Evolutionary conservation across 2,329 filamentous ascomycete species (phyloP), one percentile per base, ranked within the genome.

Genomic region (Alternaria incomplexa): DNA sequence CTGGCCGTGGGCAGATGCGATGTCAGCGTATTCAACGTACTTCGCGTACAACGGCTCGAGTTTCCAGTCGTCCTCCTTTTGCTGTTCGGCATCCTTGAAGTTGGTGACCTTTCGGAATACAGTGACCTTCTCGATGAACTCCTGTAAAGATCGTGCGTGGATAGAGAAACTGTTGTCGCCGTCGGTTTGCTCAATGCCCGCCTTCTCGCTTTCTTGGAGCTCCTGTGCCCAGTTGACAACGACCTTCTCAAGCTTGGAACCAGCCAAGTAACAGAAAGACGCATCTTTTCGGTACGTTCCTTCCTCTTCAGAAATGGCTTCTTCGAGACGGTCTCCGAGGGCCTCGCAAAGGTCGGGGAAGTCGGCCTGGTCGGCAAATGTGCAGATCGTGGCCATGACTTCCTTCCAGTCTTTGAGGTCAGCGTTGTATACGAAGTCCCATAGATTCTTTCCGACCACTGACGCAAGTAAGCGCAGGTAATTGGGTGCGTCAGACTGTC

Each of bases 401-500:
- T 98, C 96, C 82, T 96, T 98, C 96, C 96, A 99, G 81, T 96
- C 92, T 56, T 87, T 87, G 48, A 99, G 83, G 75, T 97, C 92
- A 8, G 95, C 96, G 75, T 99, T 99, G 82, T 98, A 93, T 8
- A 98, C 96, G 48, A 98, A 88, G 81, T 99, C 96, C 96, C 95
- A 98, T 2, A 99, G 86, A 75, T 99, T 97, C 85, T 98, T 98
- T 65, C 92, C 90, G 61, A 97, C 94, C 55, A 99, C 93, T 6
- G 95, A 97, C 55, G 92, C 91, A 58, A 99, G 86, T 9, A 99
- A 86, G 46, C 96, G 91, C 60, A 98, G 85, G 76, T 99, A 99
- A 81, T 95, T 98, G 2, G 96, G 95, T 26, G 91, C 90, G 62
- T 90, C 90, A 8, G 88, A 86, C 80, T 94, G 93, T 74, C 91